phyloP scores from a whole-genome alignment of 164 flowering plant genomes.

The Nelumbo lutea region DNA sequence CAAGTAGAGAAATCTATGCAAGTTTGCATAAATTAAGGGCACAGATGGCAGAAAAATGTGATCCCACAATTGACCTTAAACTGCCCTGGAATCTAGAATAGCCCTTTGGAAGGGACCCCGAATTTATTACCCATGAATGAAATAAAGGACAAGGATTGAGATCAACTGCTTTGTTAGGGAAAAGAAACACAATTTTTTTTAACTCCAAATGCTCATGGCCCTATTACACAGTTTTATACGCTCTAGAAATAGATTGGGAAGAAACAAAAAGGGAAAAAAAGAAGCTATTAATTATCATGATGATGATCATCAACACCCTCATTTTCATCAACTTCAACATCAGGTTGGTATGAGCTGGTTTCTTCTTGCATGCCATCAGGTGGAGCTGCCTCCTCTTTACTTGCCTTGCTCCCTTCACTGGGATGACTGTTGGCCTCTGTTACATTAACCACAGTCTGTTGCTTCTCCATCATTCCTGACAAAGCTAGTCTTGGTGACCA shows the following conservation, averaged over 20 bases:
- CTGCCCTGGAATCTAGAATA: neutral
- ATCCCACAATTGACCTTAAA: neutral
- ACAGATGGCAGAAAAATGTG: constrained; percentile 12
- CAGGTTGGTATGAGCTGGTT: constrained; percentile 17
- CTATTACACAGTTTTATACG: constrained; percentile 12
- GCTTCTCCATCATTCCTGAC: constrained; percentile 93
- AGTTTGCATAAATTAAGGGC: constrained; percentile 18
- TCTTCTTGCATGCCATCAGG: constrained; percentile 23
- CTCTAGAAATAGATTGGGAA: neutral
- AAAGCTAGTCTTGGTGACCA: constrained; percentile 88
- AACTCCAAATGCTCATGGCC: constrained; percentile 4
- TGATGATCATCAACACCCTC: constrained; percentile 16
- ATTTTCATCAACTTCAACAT: constrained; percentile 26
- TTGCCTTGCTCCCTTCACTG: constrained; percentile 27
- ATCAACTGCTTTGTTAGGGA: constrained; percentile 14
- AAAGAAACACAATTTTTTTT: constrained; percentile 1
- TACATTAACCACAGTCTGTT: constrained; percentile 38
- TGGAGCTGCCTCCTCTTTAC: constrained; percentile 19
- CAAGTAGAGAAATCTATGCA: constrained; percentile 20
- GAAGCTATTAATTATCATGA: constrained; percentile 7
- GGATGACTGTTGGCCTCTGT: constrained; percentile 36
- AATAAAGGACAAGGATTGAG: neutral
- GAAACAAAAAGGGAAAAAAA: neutral
- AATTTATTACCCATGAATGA: neutral
- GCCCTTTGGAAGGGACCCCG: neutral